phyloP scores from a whole-genome alignment of 352 stramenopile species.

The Blastocystis sp. region DNA sequence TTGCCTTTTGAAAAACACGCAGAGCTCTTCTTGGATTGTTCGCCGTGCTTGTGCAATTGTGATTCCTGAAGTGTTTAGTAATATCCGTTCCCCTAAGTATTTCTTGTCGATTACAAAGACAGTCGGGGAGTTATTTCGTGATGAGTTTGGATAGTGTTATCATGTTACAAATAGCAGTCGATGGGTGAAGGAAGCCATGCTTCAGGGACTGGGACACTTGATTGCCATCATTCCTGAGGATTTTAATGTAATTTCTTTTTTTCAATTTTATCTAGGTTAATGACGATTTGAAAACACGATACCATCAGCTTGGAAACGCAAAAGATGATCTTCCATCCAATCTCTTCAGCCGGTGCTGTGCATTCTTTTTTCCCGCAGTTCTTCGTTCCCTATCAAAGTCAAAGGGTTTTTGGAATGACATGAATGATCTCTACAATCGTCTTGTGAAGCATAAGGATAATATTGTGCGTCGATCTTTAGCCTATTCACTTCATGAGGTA shows the following conservation, averaged over 20 bases:
- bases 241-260: background rate
- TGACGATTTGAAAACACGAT: conserved; percentile 55
- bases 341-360: conserved; percentile 58
- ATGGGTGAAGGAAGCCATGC: conserved; percentile 57
- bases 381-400: background rate
- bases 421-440: conserved; percentile 24
- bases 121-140: conserved; percentile 45
- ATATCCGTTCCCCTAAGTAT: conserved; percentile 24
- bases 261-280: background rate
- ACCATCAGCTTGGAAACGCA: conserved; percentile 22
- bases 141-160: background rate
- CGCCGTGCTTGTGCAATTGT: conserved; percentile 40
- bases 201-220: conserved; percentile 45
- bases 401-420: conserved; percentile 41
- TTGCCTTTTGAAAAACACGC: background rate
- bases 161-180: background rate
- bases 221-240: conserved; percentile 12
- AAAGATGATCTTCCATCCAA: conserved; percentile 62
- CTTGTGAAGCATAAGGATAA: conserved; percentile 29
- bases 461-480: conserved; percentile 15
- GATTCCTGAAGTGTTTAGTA: conserved; percentile 58
- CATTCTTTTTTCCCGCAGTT: conserved; percentile 57
- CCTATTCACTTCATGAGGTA: conserved; percentile 46
- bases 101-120: conserved; percentile 50
- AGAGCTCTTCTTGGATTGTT: conserved; percentile 40